Evolutionary conservation across 768 basidiomycete genomes (phyloP).

Genomic region (Agrocybe pediades): DNA sequence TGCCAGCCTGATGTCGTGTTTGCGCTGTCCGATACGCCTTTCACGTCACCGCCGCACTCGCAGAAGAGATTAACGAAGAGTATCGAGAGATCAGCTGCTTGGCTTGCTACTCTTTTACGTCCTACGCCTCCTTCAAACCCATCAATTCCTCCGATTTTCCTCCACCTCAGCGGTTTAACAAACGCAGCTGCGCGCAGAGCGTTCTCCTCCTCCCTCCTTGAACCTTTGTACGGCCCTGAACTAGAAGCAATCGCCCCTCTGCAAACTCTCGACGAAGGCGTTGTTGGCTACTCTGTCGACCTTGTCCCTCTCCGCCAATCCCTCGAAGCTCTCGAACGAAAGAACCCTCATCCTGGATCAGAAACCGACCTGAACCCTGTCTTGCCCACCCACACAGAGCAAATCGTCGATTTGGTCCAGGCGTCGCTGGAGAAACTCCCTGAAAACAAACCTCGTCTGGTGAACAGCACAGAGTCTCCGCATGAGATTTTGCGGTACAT

Average conservation of each 20-base stretch:
- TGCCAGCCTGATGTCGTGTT: conserved; percentile 72
- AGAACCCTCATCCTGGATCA: conserved; percentile 1
- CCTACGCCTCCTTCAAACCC: conserved; percentile 17
- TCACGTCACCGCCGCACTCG: conserved; percentile 64
- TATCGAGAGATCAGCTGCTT: conserved; percentile 65
- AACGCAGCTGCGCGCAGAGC: conserved; percentile 58
- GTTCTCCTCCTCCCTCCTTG: conserved; percentile 60
- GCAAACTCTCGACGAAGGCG: conserved; percentile 63
- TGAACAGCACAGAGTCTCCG: conserved; percentile 58
- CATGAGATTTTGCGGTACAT: conserved; percentile 77
- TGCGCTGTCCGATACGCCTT: conserved; percentile 71
- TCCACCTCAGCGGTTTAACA: conserved; percentile 69
- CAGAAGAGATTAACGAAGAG: conserved; percentile 81
- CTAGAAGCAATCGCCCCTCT: conserved; percentile 50
- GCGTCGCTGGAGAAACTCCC: conserved; percentile 63
- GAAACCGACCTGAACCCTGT: conserved; percentile 9
- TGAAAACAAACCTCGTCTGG: conserved; percentile 59
- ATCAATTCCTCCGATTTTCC: conserved; percentile 52
- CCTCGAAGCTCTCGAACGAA: conserved; percentile 23
- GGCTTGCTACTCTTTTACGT: conserved; percentile 60
- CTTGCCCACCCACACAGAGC: conserved; percentile 11
- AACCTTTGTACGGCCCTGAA: conserved; percentile 58
- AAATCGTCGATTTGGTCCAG: conserved; percentile 45
- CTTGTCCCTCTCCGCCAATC: conserved; percentile 49
- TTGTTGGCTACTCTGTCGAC: conserved; percentile 73